These are phyloP conservation scores for Carex scoparia DNA, from an alignment of 176 grass and related monocot species.

Conservation along the genomic window DNA sequence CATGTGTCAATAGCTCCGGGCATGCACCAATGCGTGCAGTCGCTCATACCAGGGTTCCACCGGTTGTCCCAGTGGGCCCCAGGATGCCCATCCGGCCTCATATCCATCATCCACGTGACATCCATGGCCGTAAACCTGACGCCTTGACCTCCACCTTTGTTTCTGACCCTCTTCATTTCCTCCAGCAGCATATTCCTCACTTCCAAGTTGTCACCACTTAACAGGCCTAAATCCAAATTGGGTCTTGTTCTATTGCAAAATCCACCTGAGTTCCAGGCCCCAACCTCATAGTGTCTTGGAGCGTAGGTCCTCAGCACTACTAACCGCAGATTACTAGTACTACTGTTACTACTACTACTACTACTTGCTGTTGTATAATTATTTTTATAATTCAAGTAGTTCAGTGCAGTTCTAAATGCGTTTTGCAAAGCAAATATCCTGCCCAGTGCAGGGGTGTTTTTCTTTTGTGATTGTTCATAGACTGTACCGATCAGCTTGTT, in stretches of 20 bases:
- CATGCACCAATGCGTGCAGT: conserved; percentile 39
- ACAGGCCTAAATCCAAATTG: not conserved
- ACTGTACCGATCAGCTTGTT: conserved; percentile 23
- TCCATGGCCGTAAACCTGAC: conserved; percentile 10
- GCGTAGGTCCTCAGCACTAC: conserved; percentile 21
- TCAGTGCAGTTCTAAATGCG: conserved; percentile 15
- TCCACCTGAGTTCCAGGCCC: conserved; percentile 34
- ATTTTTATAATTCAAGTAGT: conserved; percentile 15
- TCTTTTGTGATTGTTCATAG: not conserved
- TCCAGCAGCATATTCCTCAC: conserved; percentile 31
- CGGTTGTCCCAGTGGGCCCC: conserved; percentile 26
- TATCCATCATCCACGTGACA: conserved; percentile 19
- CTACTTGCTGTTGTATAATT: too few species aligned
- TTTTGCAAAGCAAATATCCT: not conserved
- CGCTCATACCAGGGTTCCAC: conserved; percentile 21
- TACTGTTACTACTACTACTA: too few species aligned
- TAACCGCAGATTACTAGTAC: not conserved
- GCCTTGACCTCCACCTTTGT: not conserved
- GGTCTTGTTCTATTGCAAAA: conserved; percentile 33
- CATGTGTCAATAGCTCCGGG: conserved; percentile 35
- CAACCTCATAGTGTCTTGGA: conserved; percentile 34
- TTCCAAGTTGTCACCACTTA: conserved; percentile 16
- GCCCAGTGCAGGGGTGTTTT: conserved; percentile 7
- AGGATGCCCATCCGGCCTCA: conserved; percentile 34
- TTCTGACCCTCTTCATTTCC: not conserved